Base-by-base conservation (phyloP, 1,284 basidiomycete genomes). In the Porphyrellus sp. region DNA sequence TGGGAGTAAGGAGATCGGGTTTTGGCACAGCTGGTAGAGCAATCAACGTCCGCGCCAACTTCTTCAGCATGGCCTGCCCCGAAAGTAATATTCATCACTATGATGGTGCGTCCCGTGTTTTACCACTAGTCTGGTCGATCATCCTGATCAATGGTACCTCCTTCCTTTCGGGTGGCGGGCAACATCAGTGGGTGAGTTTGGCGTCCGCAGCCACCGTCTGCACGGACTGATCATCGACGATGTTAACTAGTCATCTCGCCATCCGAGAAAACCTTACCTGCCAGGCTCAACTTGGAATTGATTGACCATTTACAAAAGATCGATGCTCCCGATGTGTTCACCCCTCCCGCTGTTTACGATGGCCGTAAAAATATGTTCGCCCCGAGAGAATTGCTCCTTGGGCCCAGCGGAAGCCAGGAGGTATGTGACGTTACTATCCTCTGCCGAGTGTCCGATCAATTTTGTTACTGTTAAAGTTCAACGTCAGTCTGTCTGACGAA, bases 301-400 rank as follows among this genome's bases (percentile, higher is more conserved):
- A 81, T 90, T 41, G 74, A 76, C 8, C 72, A 72, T 11, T 66
- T 90, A 6, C 88, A 90, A 63, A 74, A 71, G 13, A 62, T 69
- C 0, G 72, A 78, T 7, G 80, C 81, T 0, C 81, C 83, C 0
- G 67, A 77, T 13, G 70, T 87, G 16, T 89, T 88, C 60, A 84
- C 77, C 1, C 83, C 82, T 3, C 77, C 74, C 7, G 82, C 77
- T 11, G 86, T 80, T 1, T 90, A 90, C 54, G 88, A 91, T 55
- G 88, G 89, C 1, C 73, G 86, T 18, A 91, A 90, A 67, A 91
- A 90, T 56, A 65, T 91, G 55, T 90, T 88, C 63, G 71, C 82
- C 12, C 71, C 78, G 5, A 72, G 74, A 39, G 72, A 77, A 51
- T 71, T 89, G 8, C 77, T 79, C 0, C 82, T 89, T 50, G 80